Evolutionary conservation across 441 rosid species (phyloP).

Genomic region (Hura crepitans): DNA sequence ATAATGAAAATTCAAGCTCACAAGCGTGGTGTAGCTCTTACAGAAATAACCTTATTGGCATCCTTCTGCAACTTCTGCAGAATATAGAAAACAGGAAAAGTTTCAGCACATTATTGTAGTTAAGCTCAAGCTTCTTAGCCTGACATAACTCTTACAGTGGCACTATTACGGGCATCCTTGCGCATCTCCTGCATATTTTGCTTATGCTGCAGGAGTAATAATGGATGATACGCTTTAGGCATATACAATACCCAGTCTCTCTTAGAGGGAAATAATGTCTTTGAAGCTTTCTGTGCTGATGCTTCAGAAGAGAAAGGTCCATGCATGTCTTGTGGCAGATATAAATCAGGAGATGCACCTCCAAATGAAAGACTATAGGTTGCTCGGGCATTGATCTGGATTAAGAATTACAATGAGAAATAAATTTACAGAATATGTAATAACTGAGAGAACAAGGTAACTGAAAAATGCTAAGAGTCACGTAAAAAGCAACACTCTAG

Average conservation of each 20-base stretch:
- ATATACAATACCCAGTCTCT: constrained; percentile 70
- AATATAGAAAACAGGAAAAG: neutral
- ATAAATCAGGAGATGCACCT: constrained; percentile 67
- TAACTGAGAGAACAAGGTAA: neutral
- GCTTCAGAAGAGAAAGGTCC: constrained; percentile 34
- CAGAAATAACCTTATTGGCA: neutral
- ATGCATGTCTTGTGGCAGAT: constrained; percentile 42
- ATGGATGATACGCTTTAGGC: constrained; percentile 82
- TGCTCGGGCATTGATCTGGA: constrained; percentile 89
- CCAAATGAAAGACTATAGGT: constrained; percentile 70
- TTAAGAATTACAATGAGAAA: constrained; percentile 19
- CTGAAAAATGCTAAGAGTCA: neutral
- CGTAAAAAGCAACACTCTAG: neutral
- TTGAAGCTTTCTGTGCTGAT: constrained; percentile 29
- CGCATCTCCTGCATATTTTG: constrained; percentile 47
- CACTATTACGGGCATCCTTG: constrained; percentile 45
- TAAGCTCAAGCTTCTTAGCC: neutral
- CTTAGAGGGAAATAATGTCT: constrained; percentile 30
- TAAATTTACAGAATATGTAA: constrained; percentile 16
- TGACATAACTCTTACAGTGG: constrained; percentile 46
- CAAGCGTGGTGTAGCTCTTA: neutral
- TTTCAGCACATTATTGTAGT: neutral
- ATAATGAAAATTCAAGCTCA: neutral
- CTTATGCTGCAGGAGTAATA: constrained; percentile 76
- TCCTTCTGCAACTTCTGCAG: neutral